phyloP scores from a whole-genome alignment of 192 early-diverging fungal species.

The Phlyctochytrium bullatum region DNA sequence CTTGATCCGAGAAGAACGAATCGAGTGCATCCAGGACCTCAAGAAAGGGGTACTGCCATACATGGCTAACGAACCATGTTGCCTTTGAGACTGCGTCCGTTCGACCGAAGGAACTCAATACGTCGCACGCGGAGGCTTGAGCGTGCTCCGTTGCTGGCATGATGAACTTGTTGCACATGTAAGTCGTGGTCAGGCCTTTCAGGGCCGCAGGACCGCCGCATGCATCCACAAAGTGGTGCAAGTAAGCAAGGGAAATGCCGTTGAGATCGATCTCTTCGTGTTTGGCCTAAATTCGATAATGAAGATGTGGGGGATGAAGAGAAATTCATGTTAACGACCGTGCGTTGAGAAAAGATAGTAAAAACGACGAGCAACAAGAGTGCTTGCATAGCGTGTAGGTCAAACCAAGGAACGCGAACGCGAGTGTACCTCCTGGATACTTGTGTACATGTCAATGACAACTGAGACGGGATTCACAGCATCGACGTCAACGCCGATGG shows the following conservation, averaged over 20 bases:
- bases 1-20: constrained; percentile 11
- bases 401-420: no score
- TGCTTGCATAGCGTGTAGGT: no score
- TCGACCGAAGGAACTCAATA: background rate
- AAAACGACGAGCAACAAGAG: no score
- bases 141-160: constrained; percentile 12
- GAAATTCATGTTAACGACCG: no score
- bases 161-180: constrained; percentile 22
- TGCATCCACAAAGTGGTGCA: background rate
- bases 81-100: constrained; percentile 6
- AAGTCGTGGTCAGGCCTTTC: constrained; percentile 3
- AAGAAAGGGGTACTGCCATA: constrained; percentile 30
- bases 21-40: constrained; percentile 25
- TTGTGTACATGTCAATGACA: no score
- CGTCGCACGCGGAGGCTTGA: background rate
- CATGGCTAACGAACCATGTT: constrained; percentile 32
- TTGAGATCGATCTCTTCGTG: background rate
- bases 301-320: no score
- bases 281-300: no score
- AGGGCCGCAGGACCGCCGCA: constrained; percentile 13
- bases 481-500: no score
- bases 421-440: no score
- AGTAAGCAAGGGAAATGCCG: background rate
- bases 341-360: no score
- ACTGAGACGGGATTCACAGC: no score